These are phyloP conservation scores for Mycena albidolilacea DNA, from an alignment of 768 basidiomycete species.

Conservation along the genomic window DNA sequence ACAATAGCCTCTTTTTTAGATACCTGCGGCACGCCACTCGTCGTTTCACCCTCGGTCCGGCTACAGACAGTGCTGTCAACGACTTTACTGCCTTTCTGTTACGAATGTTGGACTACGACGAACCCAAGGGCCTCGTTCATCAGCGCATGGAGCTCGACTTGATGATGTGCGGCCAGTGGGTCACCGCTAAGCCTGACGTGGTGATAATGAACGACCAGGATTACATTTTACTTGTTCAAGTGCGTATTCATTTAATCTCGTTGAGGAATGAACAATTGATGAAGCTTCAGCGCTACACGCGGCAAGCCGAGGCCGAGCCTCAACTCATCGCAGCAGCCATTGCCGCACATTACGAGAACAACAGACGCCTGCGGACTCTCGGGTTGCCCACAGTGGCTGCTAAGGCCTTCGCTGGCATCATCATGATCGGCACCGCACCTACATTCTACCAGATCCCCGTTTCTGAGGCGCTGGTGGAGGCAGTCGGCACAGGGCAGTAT, in stretches of 20 bases:
- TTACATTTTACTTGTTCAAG: slow-evolving; percentile 46
- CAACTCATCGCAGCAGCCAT: slow-evolving; percentile 51
- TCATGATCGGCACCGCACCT: slow-evolving; percentile 48
- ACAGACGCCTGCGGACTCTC: slow-evolving; percentile 30
- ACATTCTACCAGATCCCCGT: slow-evolving; percentile 45
- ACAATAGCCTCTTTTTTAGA: slow-evolving; percentile 13
- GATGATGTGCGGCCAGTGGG: slow-evolving; percentile 41
- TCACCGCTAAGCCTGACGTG: slow-evolving; percentile 44
- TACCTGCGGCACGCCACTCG: slow-evolving; percentile 12
- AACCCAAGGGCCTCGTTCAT: slow-evolving; percentile 35
- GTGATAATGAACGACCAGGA: slow-evolving; percentile 42
- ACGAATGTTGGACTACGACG: slow-evolving; percentile 41
- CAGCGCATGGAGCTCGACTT: slow-evolving; percentile 42
- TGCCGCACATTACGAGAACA: slow-evolving; percentile 51
- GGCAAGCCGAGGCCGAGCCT: slow-evolving; percentile 46
- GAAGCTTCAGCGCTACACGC: slow-evolving; percentile 11
- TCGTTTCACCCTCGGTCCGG: slow-evolving; percentile 1
- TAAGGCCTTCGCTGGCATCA: slow-evolving; percentile 41
- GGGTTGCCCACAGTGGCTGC: slow-evolving; percentile 37
- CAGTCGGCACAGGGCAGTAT: slow-evolving; percentile 1
- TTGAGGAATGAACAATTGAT: background rate
- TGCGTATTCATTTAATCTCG: slow-evolving; percentile 25
- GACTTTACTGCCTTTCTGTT: slow-evolving; percentile 46
- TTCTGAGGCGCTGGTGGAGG: slow-evolving; percentile 39
- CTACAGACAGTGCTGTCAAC: slow-evolving; percentile 26